Evolutionary conservation across 1,139 yeast species (phyloP), one percentile per base, ranked within the genome.

Genomic region (Geotrichum aggregatum): DNA sequence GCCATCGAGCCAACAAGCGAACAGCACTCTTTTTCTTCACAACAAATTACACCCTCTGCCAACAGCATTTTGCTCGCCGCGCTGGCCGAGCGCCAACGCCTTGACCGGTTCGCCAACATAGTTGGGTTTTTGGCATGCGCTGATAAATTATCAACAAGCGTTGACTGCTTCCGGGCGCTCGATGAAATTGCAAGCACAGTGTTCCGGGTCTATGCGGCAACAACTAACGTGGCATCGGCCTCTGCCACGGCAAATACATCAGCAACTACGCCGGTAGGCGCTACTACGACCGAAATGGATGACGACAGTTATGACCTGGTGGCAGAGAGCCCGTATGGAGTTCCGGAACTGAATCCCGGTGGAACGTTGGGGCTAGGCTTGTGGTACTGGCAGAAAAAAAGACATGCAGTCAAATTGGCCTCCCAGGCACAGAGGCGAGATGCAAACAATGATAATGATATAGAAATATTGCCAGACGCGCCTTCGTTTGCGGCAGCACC

Each of bases 131-230:
- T 69, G 34, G 59, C 70, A 26, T 58, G 66, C 13, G 63, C 66
- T 28, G 73, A 69, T 56, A 63, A 40, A 61, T 69, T 7, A 56
- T 66, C 41, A 52, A 63, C 10, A 55, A 63, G 63, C 1, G 62
- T 64, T 3, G 71, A 69, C 56, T 66, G 69, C 47, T 68, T 69
- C 55, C 58, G 61, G 16, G 63, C 68, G 1, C 54, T 69, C 21
- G 71, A 67, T 44, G 65, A 63, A 34, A 47, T 70, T 1, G 53
- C 70, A 3, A 61, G 57, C 43, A 68, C 71, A 1, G 49, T 69
- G 5, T 58, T 61, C 49, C 38, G 50, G 11, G 59, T 63, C 24
- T 55, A 59, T 34, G 54, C 57, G n/a, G 47, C 54, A 10, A 36
- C 38, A n/a, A n/a, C n/a, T n/a, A n/a, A n/a, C n/a, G n/a, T n/a